A percentile compares a stretch with the other conserved stretches of the same genome.
These are phyloP conservation scores for Isochrysis galbana DNA, from an alignment of 78 protist species.

Conservation along the genomic window DNA sequence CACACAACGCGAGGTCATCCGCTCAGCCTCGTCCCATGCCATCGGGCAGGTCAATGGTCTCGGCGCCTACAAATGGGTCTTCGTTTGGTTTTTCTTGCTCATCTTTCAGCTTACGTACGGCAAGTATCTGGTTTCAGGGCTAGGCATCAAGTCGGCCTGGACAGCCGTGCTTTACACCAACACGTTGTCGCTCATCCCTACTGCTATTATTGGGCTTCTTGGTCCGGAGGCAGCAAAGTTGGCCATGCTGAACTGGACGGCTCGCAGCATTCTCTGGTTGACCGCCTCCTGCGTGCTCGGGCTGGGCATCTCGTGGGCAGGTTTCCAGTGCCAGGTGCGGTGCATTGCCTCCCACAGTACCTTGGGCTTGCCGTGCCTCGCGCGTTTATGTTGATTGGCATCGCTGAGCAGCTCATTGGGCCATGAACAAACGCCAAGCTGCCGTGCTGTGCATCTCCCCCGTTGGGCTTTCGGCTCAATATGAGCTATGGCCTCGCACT, in stretches of 20 bases:
- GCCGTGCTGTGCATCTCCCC: too few relatives aligned
- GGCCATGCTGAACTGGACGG: neutral
- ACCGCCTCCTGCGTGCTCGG: neutral
- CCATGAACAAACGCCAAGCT: too few relatives aligned
- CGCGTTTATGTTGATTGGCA: too few relatives aligned
- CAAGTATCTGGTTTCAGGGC: neutral
- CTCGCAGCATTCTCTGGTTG: neutral
- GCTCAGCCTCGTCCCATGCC: too few relatives aligned
- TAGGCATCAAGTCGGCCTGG: neutral
- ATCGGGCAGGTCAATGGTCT: neutral
- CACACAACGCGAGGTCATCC: too few relatives aligned
- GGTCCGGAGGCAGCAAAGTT: neutral
- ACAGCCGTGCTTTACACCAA: neutral
- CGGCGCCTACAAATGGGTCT: neutral
- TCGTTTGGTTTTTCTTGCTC: neutral
- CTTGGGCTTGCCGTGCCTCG: too few relatives aligned
- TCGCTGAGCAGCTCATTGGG: too few relatives aligned
- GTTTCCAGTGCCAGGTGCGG: conserved; percentile 21
- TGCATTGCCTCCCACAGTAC: too few relatives aligned
- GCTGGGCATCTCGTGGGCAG: neutral
- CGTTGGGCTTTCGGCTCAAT: too few relatives aligned
- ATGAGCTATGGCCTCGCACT: too few relatives aligned
- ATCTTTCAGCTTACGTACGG: neutral
- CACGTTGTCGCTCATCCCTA: neutral
- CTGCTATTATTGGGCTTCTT: neutral